These are phyloP conservation scores for Phytophthora ramorum DNA, from an alignment of 352 stramenopile genomes.

Conservation along the genomic window DNA sequence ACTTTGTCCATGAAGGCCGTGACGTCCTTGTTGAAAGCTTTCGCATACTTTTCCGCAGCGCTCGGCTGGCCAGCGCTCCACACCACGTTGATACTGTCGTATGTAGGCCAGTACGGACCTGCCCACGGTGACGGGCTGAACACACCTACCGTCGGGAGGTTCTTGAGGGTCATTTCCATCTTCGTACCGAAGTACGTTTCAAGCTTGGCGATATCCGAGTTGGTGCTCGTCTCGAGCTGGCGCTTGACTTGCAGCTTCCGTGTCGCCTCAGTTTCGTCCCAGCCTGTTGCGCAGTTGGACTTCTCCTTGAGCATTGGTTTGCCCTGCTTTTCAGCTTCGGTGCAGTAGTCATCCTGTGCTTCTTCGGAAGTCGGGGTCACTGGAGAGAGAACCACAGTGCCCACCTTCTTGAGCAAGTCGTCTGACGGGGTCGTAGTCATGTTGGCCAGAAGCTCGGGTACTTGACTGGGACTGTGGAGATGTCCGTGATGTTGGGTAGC, in stretches of 20 bases:
- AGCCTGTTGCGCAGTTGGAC: not conserved
- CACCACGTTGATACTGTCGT: conserved; percentile 57
- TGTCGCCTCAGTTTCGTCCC: not conserved
- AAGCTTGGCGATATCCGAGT: conserved; percentile 12
- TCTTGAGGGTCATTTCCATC: conserved; percentile 26
- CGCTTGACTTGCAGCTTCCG: not conserved
- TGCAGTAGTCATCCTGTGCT: conserved; percentile 5
- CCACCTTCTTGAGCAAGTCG: not conserved
- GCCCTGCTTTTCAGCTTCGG: not conserved
- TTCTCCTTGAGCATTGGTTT: not conserved
- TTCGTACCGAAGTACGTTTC: conserved; percentile 6
- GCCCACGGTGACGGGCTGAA: conserved; percentile 15
- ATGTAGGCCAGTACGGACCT: conserved; percentile 47
- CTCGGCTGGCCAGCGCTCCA: conserved; percentile 38
- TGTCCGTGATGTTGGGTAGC: not conserved
- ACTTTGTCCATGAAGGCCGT: conserved; percentile 45
- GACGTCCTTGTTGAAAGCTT: conserved; percentile 47
- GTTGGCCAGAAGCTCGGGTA: conserved; percentile 17
- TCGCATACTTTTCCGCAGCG: conserved; percentile 58
- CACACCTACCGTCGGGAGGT: conserved; percentile 12
- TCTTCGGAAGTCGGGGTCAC: not conserved
- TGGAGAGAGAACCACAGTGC: conserved; percentile 9
- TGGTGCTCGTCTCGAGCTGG: not conserved
- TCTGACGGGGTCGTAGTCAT: not conserved
- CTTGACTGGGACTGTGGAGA: conserved; percentile 9